Conservation (phyloP, 169 alveolate species). For the Theileria annulata region DNA sequence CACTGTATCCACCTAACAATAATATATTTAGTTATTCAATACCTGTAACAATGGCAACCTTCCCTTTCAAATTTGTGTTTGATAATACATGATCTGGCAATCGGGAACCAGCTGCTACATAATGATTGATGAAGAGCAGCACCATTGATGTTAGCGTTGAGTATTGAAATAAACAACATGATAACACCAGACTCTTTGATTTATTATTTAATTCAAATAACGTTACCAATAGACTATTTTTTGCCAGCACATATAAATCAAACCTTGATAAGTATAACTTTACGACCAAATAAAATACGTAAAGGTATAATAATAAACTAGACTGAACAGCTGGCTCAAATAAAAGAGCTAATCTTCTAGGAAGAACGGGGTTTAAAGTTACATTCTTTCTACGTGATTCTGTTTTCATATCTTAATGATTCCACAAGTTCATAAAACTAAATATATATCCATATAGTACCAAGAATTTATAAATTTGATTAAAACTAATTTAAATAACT, state of each 20-base stretch:
- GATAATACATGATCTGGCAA: neutral
- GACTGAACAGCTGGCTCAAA: conserved; percentile 36
- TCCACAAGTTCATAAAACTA: conserved; percentile 10
- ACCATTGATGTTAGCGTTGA: conserved; percentile 14
- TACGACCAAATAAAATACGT: neutral
- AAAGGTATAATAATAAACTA: neutral
- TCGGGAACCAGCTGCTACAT: conserved; percentile 1
- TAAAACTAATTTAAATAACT: too few species aligned
- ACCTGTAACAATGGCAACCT: conserved; percentile 20
- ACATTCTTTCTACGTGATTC: conserved; percentile 5
- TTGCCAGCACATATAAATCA: conserved; percentile 8
- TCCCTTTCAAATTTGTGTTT: conserved; percentile 24
- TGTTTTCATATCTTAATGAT: conserved; percentile 13
- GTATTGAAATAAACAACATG: neutral
- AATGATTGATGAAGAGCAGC: conserved; percentile 9
- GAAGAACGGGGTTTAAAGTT: conserved; percentile 21
- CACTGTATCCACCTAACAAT: conserved; percentile 52
- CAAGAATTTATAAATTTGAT: too few species aligned
- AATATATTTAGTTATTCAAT: neutral
- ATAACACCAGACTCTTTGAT: neutral
- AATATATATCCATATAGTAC: neutral
- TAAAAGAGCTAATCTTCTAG: conserved; percentile 10
- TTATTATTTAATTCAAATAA: neutral
- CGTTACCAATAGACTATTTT: neutral
- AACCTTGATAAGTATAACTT: conserved; percentile 7